Evolutionary conservation across 495 filamentous ascomycete species (phyloP).

Genomic region (Hypoxylon lienhwacheense): DNA sequence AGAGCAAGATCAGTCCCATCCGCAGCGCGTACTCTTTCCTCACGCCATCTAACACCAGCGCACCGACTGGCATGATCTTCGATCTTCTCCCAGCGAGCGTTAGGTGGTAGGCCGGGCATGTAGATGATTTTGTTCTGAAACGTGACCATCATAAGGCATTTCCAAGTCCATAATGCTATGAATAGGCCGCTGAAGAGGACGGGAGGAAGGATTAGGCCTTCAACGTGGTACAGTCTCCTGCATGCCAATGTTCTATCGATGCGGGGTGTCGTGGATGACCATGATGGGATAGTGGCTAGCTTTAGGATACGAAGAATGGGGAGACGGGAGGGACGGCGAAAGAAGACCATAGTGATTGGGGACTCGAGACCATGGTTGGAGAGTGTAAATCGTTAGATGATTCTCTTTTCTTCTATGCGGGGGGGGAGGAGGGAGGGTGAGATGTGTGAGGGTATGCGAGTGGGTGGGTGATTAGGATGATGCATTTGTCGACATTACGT

Average conservation of each 20-base stretch:
- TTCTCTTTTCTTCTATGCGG: slow-evolving; percentile 27
- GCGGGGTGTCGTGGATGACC: slow-evolving; percentile 32
- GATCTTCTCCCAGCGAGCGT: slow-evolving; percentile 60
- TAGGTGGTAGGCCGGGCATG: slow-evolving; percentile 71
- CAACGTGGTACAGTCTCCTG: slow-evolving; percentile 49
- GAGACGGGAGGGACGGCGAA: slow-evolving; percentile 21
- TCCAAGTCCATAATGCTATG: slow-evolving; percentile 71
- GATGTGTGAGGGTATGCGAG: slow-evolving; percentile 29
- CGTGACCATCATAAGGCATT: slow-evolving; percentile 76
- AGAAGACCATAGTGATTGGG: slow-evolving; percentile 28
- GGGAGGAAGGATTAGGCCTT: slow-evolving; percentile 63
- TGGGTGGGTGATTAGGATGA: slow-evolving; percentile 27
- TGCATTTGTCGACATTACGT: slow-evolving; percentile 24
- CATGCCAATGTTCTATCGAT: slow-evolving; percentile 22
- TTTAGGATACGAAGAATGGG: slow-evolving; percentile 20
- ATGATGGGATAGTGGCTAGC: slow-evolving; percentile 24
- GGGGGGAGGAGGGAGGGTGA: slow-evolving; percentile 20
- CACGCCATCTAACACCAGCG: slow-evolving; percentile 63
- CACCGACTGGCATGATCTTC: slow-evolving; percentile 60
- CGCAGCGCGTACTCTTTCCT: slow-evolving; percentile 52
- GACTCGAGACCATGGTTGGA: slow-evolving; percentile 26
- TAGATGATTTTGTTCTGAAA: slow-evolving; percentile 87
- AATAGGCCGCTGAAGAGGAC: slow-evolving; percentile 67
- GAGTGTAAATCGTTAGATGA: neutral
- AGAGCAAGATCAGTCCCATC: slow-evolving; percentile 61